Conservation (phyloP, 2,329 filamentous ascomycete genomes). For the Mycosphaerella sp. region DNA sequence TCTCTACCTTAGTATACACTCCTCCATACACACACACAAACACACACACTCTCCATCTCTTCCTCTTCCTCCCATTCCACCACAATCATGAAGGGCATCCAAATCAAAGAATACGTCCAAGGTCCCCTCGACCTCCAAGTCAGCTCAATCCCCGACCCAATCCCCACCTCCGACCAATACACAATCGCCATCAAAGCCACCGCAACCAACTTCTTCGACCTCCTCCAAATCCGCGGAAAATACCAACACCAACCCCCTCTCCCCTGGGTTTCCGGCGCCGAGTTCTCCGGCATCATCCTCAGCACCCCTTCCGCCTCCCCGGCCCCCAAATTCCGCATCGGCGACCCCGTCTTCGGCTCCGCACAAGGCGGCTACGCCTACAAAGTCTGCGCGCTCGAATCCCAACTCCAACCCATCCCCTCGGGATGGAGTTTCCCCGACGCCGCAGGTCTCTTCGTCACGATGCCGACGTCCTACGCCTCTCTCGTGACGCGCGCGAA, state of each 20-base stretch:
- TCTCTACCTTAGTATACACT: no score
- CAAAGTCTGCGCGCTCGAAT: slow-evolving; percentile 61
- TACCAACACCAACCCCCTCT: slow-evolving; percentile 88
- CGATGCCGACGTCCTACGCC: slow-evolving; percentile 82
- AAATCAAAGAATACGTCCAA: slow-evolving; percentile 43
- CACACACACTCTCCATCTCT: not conserved
- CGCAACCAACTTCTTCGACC: slow-evolving; percentile 95
- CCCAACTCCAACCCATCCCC: slow-evolving; percentile 65
- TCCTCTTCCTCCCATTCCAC: not conserved
- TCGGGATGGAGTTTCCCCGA: slow-evolving; percentile 76
- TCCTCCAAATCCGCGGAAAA: slow-evolving; percentile 90
- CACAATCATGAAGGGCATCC: slow-evolving; percentile 60
- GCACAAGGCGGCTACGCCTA: slow-evolving; percentile 82
- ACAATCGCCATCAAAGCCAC: slow-evolving; percentile 79
- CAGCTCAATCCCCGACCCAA: slow-evolving; percentile 66
- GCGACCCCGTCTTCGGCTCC: slow-evolving; percentile 80
- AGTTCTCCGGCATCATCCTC: slow-evolving; percentile 78
- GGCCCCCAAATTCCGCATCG: slow-evolving; percentile 61
- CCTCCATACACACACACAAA: not conserved
- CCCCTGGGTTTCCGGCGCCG: slow-evolving; percentile 79
- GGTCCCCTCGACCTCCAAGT: slow-evolving; percentile 74
- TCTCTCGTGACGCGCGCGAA: slow-evolving; percentile 72
- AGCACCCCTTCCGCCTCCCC: slow-evolving; percentile 29
- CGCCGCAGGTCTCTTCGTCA: slow-evolving; percentile 84
- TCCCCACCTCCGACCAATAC: slow-evolving; percentile 67